A percentile compares a stretch with the other conserved stretches of the same genome.
Conservation (phyloP, 306 rosid genomes). For the Rosa persica region DNA sequence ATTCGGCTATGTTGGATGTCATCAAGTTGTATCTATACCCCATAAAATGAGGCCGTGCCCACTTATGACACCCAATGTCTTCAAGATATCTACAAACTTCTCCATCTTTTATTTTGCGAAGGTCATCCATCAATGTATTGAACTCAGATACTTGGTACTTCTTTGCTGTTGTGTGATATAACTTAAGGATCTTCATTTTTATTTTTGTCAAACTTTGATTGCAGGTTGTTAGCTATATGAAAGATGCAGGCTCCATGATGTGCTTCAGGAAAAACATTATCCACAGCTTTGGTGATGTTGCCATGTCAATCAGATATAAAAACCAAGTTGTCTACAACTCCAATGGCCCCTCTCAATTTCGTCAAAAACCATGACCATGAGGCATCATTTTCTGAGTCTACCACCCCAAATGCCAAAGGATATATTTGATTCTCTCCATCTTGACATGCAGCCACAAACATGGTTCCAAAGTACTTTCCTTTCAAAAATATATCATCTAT, state of each 20-base stretch:
- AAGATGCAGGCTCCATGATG: not conserved
- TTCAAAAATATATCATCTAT: not conserved
- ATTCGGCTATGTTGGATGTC: slow-evolving; percentile 9
- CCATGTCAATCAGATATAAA: slow-evolving; percentile 4
- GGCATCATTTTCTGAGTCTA: not conserved
- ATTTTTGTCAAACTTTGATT: not conserved
- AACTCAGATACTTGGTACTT: not conserved
- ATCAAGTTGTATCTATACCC: not conserved
- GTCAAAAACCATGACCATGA: not conserved
- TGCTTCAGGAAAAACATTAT: not conserved
- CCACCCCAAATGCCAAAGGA: not conserved
- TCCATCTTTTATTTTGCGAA: not conserved
- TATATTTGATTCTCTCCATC: not conserved
- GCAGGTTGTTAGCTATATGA: not conserved
- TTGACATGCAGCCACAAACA: not conserved
- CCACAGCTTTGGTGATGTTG: not conserved
- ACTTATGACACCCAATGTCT: not conserved
- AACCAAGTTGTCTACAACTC: not conserved
- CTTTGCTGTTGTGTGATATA: not conserved
- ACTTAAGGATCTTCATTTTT: not conserved
- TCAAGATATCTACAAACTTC: slow-evolving; percentile 4
- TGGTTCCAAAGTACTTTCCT: not conserved
- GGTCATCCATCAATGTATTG: not conserved
- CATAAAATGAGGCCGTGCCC: not conserved
- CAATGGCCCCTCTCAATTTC: not conserved